phyloP scores from a whole-genome alignment of 805 yeast species.

The Yamadazyma endophytica region DNA sequence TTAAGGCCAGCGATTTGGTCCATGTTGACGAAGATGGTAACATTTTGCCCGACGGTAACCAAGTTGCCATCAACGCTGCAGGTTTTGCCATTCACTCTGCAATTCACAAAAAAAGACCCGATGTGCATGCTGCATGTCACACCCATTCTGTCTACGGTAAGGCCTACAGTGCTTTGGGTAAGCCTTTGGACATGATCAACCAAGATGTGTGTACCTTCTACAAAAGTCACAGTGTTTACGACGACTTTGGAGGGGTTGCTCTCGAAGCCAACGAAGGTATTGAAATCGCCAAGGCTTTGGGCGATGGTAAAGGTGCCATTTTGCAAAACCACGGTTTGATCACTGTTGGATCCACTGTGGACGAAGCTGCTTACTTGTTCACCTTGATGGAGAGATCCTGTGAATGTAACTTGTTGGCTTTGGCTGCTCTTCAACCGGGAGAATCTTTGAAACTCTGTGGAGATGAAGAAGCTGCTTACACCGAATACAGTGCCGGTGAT shows the following conservation, averaged over 20 bases:
- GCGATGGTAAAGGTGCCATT: constrained; percentile 27
- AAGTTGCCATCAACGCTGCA: constrained; percentile 36
- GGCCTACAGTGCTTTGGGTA: constrained; percentile 34
- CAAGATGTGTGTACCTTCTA: constrained; percentile 73
- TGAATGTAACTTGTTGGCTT: constrained; percentile 25
- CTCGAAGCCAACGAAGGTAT: constrained; percentile 26
- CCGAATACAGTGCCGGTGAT: constrained; percentile 55
- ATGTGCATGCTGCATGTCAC: constrained; percentile 38
- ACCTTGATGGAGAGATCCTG: constrained; percentile 29
- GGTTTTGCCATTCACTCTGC: constrained; percentile 40
- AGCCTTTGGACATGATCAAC: constrained; percentile 65
- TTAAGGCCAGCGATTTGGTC: constrained; percentile 36
- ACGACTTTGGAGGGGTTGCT: constrained; percentile 76
- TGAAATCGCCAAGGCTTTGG: constrained; percentile 25
- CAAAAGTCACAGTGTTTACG: constrained; percentile 61
- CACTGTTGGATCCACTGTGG: constrained; percentile 32
- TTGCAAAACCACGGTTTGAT: constrained; percentile 32
- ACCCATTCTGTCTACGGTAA: constrained; percentile 37
- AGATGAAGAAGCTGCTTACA: constrained; percentile 65
- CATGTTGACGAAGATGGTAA: constrained; percentile 34
- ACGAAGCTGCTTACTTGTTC: constrained; percentile 34
- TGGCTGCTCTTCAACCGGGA: constrained; percentile 36
- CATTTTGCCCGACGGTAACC: constrained; percentile 35
- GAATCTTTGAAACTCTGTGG: constrained; percentile 41
- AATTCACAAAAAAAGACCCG: constrained; percentile 34